phyloP scores from a whole-genome alignment of 371 early-diverging fungal species.

The Lichtheimia ramosa region DNA sequence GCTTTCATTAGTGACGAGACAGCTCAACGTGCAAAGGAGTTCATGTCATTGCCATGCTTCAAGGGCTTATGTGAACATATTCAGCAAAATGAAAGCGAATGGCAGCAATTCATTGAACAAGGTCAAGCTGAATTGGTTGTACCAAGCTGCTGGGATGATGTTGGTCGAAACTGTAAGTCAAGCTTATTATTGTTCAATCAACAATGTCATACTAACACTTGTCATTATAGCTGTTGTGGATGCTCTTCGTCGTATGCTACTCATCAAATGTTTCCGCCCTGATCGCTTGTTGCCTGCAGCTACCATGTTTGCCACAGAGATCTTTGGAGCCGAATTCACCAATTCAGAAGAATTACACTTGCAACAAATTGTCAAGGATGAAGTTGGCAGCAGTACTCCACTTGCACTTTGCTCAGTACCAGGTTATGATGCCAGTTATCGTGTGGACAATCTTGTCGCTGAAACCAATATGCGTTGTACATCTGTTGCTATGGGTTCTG shows the following conservation, averaged over 20 bases:
- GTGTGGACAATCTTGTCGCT: constrained; percentile 88
- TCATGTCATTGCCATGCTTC: constrained; percentile 59
- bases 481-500: constrained; percentile 97
- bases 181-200: not conserved
- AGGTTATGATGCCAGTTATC: constrained; percentile 95
- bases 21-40: constrained; percentile 52
- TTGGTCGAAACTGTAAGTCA: constrained; percentile 51
- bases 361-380: constrained; percentile 70
- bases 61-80: constrained; percentile 57
- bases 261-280: constrained; percentile 87
- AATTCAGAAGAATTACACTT: constrained; percentile 70
- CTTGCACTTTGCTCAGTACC: constrained; percentile 92
- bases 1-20: constrained; percentile 67
- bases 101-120: constrained; percentile 61
- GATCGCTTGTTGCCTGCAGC: constrained; percentile 84
- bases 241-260: constrained; percentile 72
- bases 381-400: constrained; percentile 77
- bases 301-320: constrained; percentile 71
- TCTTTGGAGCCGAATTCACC: constrained; percentile 70
- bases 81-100: constrained; percentile 41
- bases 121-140: constrained; percentile 62
- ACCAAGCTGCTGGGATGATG: constrained; percentile 65
- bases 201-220: not conserved
- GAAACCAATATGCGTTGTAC: constrained; percentile 63
- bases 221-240: constrained; percentile 26